Base-by-base conservation (phyloP, 371 early-diverging fungal species). In the Lichtheimia corymbifera region DNA sequence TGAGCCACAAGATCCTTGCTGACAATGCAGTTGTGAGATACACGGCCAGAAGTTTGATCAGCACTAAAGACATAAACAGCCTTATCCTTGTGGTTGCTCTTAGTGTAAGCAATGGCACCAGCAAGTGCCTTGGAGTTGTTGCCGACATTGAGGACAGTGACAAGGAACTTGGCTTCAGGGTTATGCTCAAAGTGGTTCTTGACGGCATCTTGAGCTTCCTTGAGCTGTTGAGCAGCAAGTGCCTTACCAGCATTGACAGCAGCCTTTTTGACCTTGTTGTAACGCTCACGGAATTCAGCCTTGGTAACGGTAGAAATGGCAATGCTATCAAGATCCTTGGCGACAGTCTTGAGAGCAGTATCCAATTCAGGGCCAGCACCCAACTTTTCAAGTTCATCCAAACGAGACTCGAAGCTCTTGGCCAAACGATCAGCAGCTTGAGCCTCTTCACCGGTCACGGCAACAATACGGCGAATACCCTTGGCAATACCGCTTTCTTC, bases 391-490 rank as follows among this genome's bases (percentile, higher is more conserved):
- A 95, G 80, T 13, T 68, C 58, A 40, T 81, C 76, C 53, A 97
- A 55, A 64, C 85, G 83, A 47, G 66, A 61, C 42, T 79, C 83
- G 66, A 92, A 89, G 18, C 83, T 84, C 22, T 84, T 79, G 44
- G 93, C 93, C 27, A 83, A 66, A 11, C 81, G 79, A 43, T 87
- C 83, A 35, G 91, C 92, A 66, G 81, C 77, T 50, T 79, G 62
- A 25, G 97, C 97, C 69, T 93, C 96, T 60, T 93, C 92, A 40
- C 98, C 98, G 17, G 99, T 97, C 40, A 97, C 93, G 30, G 96
- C 99, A 24, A 95, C 89, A 55, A 99, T 96, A 74, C 99, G 93
- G 57, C 99, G 91, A 58, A 97, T 91, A 65, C 97, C 98, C 86
- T 96, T 97, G 73, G 98, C 91, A 71, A 99, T 94, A 72, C 92